Conservation (phyloP, 1,284 basidiomycete species). For the Ustilago crameri region DNA sequence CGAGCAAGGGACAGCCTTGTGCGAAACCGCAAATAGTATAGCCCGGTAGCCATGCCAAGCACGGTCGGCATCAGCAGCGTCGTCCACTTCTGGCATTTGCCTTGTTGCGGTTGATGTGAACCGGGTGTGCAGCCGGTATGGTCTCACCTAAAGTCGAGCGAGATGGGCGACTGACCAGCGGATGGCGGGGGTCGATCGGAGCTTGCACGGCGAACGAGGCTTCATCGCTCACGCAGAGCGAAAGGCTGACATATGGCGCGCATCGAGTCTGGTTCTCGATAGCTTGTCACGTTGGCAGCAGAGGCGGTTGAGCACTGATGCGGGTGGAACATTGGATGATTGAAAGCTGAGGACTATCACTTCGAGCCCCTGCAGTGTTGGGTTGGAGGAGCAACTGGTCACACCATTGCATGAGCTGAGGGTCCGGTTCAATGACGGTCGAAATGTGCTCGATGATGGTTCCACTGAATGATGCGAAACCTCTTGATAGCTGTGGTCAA, state of each 20-base stretch:
- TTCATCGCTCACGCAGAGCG: constrained; percentile 7
- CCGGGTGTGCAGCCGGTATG: neutral
- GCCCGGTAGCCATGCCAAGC: neutral
- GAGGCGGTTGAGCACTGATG: neutral
- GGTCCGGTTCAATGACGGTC: no score
- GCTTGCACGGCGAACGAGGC: neutral
- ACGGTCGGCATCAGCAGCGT: constrained; percentile 2
- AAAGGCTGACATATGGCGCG: constrained; percentile 1
- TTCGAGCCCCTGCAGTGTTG: neutral
- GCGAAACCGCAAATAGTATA: constrained; percentile 14
- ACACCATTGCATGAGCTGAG: no score
- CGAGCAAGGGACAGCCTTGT: constrained; percentile 8
- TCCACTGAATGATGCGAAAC: neutral
- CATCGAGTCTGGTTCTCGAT: neutral
- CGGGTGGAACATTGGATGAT: neutral
- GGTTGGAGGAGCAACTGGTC: neutral
- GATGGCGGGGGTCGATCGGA: no score
- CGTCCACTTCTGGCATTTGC: neutral
- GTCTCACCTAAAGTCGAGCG: neutral
- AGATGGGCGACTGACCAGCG: no score
- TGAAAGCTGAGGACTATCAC: no score
- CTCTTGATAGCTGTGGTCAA: neutral
- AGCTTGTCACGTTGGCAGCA: neutral
- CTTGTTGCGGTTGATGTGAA: neutral
- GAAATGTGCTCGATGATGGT: no score